Conservation (phyloP, 306 rosid species). For the Purshia tridentata region DNA sequence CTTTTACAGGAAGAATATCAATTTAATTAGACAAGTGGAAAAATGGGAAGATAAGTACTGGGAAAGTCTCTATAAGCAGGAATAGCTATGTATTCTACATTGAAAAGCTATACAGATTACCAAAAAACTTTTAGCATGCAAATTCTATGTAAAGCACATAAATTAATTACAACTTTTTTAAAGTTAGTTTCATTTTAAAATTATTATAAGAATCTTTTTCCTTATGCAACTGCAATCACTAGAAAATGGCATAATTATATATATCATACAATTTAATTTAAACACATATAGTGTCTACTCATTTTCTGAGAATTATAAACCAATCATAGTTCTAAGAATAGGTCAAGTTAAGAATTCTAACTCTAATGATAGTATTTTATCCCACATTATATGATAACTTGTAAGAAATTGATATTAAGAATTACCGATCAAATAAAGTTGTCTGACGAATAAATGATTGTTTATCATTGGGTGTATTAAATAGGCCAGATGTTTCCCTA, state of each 20-base stretch:
- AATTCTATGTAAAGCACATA: background rate
- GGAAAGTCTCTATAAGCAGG: conserved; percentile 11
- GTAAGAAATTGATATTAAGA: too few species aligned
- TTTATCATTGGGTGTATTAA: too few species aligned
- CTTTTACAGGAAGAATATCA: conserved; percentile 37
- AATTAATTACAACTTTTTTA: background rate
- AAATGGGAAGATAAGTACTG: conserved; percentile 46
- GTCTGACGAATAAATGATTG: too few species aligned
- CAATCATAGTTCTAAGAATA: background rate
- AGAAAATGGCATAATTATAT: too few species aligned
- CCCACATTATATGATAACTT: too few species aligned
- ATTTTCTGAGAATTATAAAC: background rate
- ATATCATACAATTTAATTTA: too few species aligned
- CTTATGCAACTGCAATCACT: background rate
- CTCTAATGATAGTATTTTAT: too few species aligned
- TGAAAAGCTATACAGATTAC: too few species aligned
- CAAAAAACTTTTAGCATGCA: background rate
- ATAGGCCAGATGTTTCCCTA: too few species aligned
- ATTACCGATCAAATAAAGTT: too few species aligned
- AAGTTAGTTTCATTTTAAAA: background rate
- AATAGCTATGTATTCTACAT: background rate
- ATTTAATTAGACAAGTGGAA: conserved; percentile 50
- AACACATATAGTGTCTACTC: too few species aligned
- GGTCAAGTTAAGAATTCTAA: background rate
- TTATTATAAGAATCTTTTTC: too few species aligned